Evolutionary conservation across 805 yeast species (phyloP), one percentile per base, ranked within the genome.

Genomic region (Teunomyces lycoperdinae): DNA sequence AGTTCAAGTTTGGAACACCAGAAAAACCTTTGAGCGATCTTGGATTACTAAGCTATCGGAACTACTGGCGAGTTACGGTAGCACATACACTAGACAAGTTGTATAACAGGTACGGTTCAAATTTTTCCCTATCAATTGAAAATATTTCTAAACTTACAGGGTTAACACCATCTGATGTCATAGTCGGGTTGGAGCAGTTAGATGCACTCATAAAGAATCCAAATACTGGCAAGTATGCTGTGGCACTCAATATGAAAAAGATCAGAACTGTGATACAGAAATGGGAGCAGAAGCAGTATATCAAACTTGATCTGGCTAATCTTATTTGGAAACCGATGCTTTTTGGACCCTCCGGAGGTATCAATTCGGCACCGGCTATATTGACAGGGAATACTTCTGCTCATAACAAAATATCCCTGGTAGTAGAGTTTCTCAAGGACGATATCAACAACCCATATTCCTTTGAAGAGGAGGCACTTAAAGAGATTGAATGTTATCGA

Each of bases 1-100:
- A 92, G 62, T 82, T 78, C 56, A 85, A 84, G 52, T 77, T 78
- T 47, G 99, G 98, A 0, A 87, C 97, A 0, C 99, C 99, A 0
- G 99, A 94, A 58, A 92, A 91, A 60, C 99, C 99, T 0, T 73
- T 92, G 48, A 85, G 94, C 55, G 91, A 87, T 53, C 69, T 92
- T 46, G 99, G 99, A 0, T 68, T 90, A 44, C 66, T 87, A 28
- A 87, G 97, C 50, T 94, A 92, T 64, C 71, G 95, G 52, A 87
- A 83, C 56, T 92, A 87, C 64, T 94, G 98, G 98, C 84, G 79
- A 55, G 68, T 81, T 1, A 73, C 84, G 3, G 68, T 89, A 24
- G 77, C 94, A 8, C 74, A 67, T 36, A 73, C 70, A 39, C 66
- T 86, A 16, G 53, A 51, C 28, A 48, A 46, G 20, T 45, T 73